Evolutionary conservation across 1,139 yeast genomes (phyloP), one percentile per base, ranked within the genome.

Genomic region (Torulaspora globosa): DNA sequence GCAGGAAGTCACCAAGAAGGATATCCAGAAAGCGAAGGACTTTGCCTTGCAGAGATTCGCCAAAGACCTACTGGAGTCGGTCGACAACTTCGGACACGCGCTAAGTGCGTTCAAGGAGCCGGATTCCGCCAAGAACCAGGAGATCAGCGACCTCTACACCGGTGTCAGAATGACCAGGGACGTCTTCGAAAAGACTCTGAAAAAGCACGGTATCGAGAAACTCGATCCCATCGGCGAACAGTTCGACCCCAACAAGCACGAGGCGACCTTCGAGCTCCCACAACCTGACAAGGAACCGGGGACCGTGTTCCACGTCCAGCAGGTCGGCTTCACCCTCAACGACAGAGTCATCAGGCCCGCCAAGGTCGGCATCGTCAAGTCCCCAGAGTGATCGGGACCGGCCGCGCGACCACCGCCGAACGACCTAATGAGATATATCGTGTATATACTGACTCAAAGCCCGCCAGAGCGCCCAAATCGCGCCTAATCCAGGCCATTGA

Each of bases 31-130:
- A 70, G 90, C 96, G 39, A 84, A 77, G 66, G 96, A 87, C 65
- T 90, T 82, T 70, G 97, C 97, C 1, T 75, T 90, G 56, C 96
- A 89, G 68, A 89, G 87, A 69, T 90, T 90, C 65, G 95, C 96
- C 55, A 85, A 82, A 68, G 97, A 90, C 59, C 75, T 90, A 64
- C 75, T 90, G 58, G 96, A 89, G 60, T 84, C 96, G 5, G 78
- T 89, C 41, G 97, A 90, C 66, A 90, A 90, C 72, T 88, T 90
- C 63, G 85, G 86, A 40, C 86, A 90, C 58, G 97, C 97, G 2
- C 73, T 90, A 59, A 73, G 76, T 46, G 86, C 94, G 2, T 90
- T 89, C 54, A 75, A 78, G 57, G 60, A 60, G 36, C 95, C 86
- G 44, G 75, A 80, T 19, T 65, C 82, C 49, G 67, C 72, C 51